Conservation (phyloP, 225 moss, liverwort and hornwort species). For the Sphagnum tenellum region DNA sequence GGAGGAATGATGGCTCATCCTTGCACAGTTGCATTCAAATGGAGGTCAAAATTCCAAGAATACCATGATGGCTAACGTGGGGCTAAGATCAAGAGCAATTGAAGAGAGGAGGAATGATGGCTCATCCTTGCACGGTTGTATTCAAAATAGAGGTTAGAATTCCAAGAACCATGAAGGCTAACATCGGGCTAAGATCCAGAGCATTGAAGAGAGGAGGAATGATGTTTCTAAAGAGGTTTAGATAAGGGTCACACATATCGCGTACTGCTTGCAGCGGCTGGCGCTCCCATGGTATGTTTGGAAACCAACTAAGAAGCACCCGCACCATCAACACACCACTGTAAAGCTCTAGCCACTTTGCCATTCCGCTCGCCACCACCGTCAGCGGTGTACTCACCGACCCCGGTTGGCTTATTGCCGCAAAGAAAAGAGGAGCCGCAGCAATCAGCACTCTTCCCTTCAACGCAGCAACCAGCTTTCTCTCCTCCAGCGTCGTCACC, state of each 20-base stretch:
- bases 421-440: constrained; percentile 71
- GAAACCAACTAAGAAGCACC: constrained; percentile 97
- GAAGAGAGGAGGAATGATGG: constrained; percentile 78
- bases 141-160: constrained; percentile 84
- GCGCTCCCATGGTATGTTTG: constrained; percentile 98
- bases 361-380: constrained; percentile 96
- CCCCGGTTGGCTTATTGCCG: constrained; percentile 67
- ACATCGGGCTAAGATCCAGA: constrained; percentile 93
- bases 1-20: constrained; percentile 60
- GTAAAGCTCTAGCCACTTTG: constrained; percentile 98
- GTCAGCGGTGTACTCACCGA: constrained; percentile 94
- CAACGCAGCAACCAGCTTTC: constrained; percentile 55
- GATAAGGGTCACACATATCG: constrained; percentile 98
- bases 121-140: constrained; percentile 61
- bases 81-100: constrained; percentile 92
- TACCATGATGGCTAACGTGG: constrained; percentile 90
- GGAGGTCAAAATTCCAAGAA: constrained; percentile 84
- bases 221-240: constrained; percentile 92
- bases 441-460: constrained; percentile 78
- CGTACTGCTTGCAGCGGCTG: constrained; percentile 97
- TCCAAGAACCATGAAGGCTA: constrained; percentile 94
- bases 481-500: constrained; percentile 36
- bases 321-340: constrained; percentile 98
- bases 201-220: constrained; percentile 98
- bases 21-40: constrained; percentile 78